Evolutionary conservation across 768 basidiomycete genomes (phyloP).

Genomic region (Boletellus ananas): DNA sequence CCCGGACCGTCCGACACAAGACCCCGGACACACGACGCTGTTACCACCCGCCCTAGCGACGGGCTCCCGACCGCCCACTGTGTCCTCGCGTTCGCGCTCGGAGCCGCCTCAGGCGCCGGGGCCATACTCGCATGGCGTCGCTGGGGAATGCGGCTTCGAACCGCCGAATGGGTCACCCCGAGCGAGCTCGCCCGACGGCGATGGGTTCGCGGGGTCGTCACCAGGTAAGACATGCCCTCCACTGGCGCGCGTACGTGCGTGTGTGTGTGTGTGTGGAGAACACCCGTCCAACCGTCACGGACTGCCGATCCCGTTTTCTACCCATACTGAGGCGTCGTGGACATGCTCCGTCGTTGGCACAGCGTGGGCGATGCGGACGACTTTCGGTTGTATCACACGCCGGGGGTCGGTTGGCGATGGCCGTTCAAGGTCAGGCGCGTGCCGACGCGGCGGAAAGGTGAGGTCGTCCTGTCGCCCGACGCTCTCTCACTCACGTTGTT

Average conservation of each 20-base stretch:
- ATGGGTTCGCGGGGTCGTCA: conserved; percentile 80
- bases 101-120: conserved; percentile 9
- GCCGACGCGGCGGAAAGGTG: conserved; percentile 59
- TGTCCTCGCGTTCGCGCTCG: conserved; percentile 13
- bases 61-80: neutral
- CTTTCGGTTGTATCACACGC: conserved; percentile 82
- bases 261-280: too few relatives aligned
- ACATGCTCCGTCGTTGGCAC: neutral
- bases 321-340: neutral
- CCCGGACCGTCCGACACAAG: too few relatives aligned
- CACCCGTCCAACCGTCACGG: too few relatives aligned
- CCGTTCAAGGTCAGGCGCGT: conserved; percentile 66
- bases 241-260: too few relatives aligned
- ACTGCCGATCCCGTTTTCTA: neutral
- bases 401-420: conserved; percentile 69
- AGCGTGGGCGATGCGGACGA: conserved; percentile 89
- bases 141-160: conserved; percentile 57
- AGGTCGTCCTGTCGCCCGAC: neutral
- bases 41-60: neutral
- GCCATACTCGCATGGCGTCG: conserved; percentile 39
- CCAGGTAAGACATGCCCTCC: conserved; percentile 46
- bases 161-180: conserved; percentile 68
- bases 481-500: too few relatives aligned
- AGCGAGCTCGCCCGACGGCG: conserved; percentile 51
- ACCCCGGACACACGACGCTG: too few relatives aligned